Evolutionary conservation across 495 filamentous ascomycete genomes (phyloP), one percentile per base, ranked within the genome.

Genomic region (Tetracladium setigerum): DNA sequence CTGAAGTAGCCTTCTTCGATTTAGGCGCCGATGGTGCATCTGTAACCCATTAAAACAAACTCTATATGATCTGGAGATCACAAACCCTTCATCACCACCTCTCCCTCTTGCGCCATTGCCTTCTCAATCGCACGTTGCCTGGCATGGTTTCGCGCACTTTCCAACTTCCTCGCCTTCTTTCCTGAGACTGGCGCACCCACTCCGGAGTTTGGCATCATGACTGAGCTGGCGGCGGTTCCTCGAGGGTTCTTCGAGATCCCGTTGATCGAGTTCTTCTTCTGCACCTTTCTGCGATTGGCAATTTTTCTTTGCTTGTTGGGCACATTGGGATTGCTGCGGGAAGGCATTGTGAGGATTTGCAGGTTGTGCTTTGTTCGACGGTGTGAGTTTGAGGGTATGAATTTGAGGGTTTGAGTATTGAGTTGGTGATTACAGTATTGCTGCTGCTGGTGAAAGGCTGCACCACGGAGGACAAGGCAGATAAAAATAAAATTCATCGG

Each of bases 121-220:
- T 53, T 53, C 34, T 57, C 51, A 37, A 61, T 42, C 15, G 54
- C 55, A 19, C 58, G 47, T 34, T 44, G 19, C 27, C 54, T 46
- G 27, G 58, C 58, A 47, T 55, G 44, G 10, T 53, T 55, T 45
- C 36, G 33, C 22, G 58, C 58, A 38, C 39, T 55, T 44, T 57
- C 54, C 11, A 61, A 33, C 33, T 61, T 61, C 30, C 49, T 46
- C 13, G 54, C 54, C 36, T 61, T 61, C 54, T 61, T 61, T 16
- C 54, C 41, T 6, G 54, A 57, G 6, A 53, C 11, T n/a, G 51
- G 58, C 22, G 58, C 58, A n/a, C 47, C 19, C 2, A 48, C 47
- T 19, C 58, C 58, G 38, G 54, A 55, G 1, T 54, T 61, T 24
- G 58, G 58, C 27, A 45, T 35, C 4, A 61, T 37, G 41, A 61